Evolutionary conservation across 371 early-diverging fungal genomes (phyloP), one percentile per base, ranked within the genome.

Genomic region (Zychaea mexicana): DNA sequence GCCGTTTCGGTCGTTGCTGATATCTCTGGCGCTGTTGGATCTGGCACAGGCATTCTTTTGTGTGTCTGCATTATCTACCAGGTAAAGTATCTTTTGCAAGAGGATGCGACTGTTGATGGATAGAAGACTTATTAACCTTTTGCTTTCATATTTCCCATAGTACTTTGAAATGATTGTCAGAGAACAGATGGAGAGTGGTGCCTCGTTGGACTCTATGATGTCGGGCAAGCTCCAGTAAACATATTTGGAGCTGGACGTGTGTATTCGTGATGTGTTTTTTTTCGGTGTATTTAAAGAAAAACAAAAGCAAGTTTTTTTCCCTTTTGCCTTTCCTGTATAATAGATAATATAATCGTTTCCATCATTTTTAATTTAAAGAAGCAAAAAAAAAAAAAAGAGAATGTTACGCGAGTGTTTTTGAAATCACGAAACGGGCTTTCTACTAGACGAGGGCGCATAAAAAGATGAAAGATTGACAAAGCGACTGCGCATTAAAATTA

Each of bases 41-140:
- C 98, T 47, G 99, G 99, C 31, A 97, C 99, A 39, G 99, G 99
- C 88, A 99, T 99, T 66, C 85, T 99, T 74, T 78, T 99, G 63
- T 96, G 98, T 58, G 99, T 99, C 36, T 98, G 98, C 57, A 99
- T 99, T 69, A 98, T 99, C 76, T 98, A 98, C 88, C 98, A 99
- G 69, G 73, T 69, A 69, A 49, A n/a, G 1, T 3, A 17, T 26
- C 27, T 27, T 4, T 19, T 8, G 4, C 17, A 15, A 17, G 53
- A 15, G 32, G 12, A 28, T 12, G 6, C 7, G 33, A 2, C 10
- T 26, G 28, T 7, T 10, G 3, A 8, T 21, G 6, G 7, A 45
- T 26, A 17, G 21, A 26, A 80, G 81, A 59, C 69, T 71, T 56
- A 76, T 77, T 58, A 33, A 33, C 39, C 1, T 56, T 67, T 33